Conservation (phyloP, 345 rosid species). For the Citrus sp. region DNA sequence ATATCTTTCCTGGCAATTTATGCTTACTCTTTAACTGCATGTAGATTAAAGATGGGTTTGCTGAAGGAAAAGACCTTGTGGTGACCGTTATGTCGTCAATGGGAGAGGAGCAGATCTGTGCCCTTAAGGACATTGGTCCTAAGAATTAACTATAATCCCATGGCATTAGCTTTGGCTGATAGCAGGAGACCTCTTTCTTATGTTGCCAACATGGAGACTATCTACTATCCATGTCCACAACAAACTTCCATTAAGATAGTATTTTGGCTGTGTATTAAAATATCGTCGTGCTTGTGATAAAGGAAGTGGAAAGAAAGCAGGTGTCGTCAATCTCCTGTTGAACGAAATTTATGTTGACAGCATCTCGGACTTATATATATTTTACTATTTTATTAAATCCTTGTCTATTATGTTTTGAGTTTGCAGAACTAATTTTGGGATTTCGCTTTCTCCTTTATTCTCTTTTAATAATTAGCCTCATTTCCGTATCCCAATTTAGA, state of each 20-base stretch:
- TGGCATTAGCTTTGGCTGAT: slow-evolving; percentile 24
- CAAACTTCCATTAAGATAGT: slow-evolving; percentile 18
- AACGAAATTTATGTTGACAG: slow-evolving; percentile 6
- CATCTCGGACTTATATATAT: slow-evolving; percentile 17
- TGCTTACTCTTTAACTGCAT: neutral
- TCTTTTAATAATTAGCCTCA: neutral
- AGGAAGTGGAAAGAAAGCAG: neutral
- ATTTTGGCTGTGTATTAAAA: slow-evolving; percentile 18
- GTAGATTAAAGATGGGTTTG: slow-evolving; percentile 62
- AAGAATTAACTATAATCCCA: slow-evolving; percentile 41
- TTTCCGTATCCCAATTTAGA: no score
- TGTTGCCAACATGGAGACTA: slow-evolving; percentile 17
- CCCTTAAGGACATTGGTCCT: slow-evolving; percentile 68
- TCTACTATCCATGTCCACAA: slow-evolving; percentile 12
- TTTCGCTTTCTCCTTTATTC: neutral
- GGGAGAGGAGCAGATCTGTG: slow-evolving; percentile 72
- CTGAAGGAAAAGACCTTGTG: slow-evolving; percentile 65
- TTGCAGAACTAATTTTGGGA: neutral
- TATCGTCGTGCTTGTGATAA: slow-evolving; percentile 11
- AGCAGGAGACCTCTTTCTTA: slow-evolving; percentile 2
- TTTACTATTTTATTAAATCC: neutral
- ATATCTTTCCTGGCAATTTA: neutral
- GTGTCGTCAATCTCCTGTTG: slow-evolving; percentile 13
- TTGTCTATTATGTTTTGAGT: neutral
- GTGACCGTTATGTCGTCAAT: slow-evolving; percentile 65